Conservation (phyloP, 371 early-diverging fungal species). For the Mucor irregularis region DNA sequence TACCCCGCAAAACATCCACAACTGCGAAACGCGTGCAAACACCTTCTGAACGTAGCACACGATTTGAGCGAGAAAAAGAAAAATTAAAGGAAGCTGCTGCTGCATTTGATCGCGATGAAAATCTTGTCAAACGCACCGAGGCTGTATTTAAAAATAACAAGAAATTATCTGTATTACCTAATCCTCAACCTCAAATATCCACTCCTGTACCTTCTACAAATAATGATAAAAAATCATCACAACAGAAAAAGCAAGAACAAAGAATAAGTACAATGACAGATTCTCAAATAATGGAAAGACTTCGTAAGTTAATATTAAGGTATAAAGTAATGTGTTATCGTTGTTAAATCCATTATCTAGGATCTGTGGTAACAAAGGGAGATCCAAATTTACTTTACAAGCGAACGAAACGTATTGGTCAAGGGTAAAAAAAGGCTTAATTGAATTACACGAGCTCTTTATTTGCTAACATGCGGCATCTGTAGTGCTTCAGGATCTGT, state of each 20-base stretch:
- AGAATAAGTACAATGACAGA: slow-evolving; percentile 83
- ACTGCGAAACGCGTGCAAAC: neutral
- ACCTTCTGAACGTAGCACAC: slow-evolving; percentile 8
- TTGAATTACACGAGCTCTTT: neutral
- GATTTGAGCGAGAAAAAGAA: slow-evolving; percentile 31
- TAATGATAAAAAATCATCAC: neutral
- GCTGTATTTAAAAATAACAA: neutral
- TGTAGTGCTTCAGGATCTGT: slow-evolving; percentile 92
- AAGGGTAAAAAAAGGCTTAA: slow-evolving; percentile 63
- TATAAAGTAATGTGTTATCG: neutral
- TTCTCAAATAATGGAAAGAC: slow-evolving; percentile 85
- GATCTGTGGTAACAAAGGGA: slow-evolving; percentile 72
- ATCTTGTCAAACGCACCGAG: slow-evolving; percentile 6
- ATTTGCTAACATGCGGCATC: neutral
- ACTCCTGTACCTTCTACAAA: slow-evolving; percentile 27
- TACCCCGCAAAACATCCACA: slow-evolving; percentile 9
- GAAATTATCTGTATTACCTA: slow-evolving; percentile 1
- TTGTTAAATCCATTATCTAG: slow-evolving; percentile 4
- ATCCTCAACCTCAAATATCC: slow-evolving; percentile 29
- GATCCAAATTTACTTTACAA: slow-evolving; percentile 84
- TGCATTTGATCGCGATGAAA: slow-evolving; percentile 24
- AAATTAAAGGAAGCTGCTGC: slow-evolving; percentile 24
- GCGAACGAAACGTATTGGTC: slow-evolving; percentile 90
- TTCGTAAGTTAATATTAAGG: slow-evolving; percentile 40
- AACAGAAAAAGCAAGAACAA: slow-evolving; percentile 42